phyloP scores from a whole-genome alignment of 2,329 filamentous ascomycete species.

The Xylariaceae sp. region DNA sequence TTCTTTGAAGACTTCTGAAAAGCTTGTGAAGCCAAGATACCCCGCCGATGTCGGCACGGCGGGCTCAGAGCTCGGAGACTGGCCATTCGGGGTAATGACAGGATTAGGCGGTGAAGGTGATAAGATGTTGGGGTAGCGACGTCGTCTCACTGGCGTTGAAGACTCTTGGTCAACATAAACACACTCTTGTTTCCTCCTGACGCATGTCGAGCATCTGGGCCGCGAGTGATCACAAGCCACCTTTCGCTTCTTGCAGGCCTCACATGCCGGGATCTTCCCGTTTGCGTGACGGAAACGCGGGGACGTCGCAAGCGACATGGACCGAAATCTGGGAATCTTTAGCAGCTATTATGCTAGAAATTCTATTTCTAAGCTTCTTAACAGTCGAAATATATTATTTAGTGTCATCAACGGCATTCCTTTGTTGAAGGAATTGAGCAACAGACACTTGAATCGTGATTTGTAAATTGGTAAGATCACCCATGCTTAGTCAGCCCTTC shows the following conservation, averaged over 20 bases:
- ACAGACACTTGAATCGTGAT: no score
- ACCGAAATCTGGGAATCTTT: no score
- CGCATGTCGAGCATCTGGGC: constrained; percentile 1
- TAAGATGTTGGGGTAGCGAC: not conserved
- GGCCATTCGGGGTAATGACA: not conserved
- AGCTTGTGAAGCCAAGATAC: constrained; percentile 42
- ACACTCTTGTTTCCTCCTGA: not conserved
- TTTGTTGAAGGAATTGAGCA: no score
- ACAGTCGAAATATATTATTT: no score
- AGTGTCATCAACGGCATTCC: no score
- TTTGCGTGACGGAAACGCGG: not conserved
- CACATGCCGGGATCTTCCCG: constrained; percentile 1
- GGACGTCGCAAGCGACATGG: no score
- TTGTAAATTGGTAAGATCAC: no score
- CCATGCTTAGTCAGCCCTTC: no score
- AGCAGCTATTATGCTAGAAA: no score
- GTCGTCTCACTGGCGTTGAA: not conserved
- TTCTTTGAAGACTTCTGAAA: constrained; percentile 39
- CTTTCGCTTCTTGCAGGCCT: constrained; percentile 4
- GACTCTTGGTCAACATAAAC: constrained; percentile 1
- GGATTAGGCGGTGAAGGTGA: not conserved
- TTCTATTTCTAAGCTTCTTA: no score
- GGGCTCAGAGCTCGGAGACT: not conserved
- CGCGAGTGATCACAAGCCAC: constrained; percentile 4
- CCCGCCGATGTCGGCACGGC: constrained; percentile 23